Evolutionary conservation across 2,329 filamentous ascomycete species (phyloP).

Genomic region (Aureobasidium sp.): DNA sequence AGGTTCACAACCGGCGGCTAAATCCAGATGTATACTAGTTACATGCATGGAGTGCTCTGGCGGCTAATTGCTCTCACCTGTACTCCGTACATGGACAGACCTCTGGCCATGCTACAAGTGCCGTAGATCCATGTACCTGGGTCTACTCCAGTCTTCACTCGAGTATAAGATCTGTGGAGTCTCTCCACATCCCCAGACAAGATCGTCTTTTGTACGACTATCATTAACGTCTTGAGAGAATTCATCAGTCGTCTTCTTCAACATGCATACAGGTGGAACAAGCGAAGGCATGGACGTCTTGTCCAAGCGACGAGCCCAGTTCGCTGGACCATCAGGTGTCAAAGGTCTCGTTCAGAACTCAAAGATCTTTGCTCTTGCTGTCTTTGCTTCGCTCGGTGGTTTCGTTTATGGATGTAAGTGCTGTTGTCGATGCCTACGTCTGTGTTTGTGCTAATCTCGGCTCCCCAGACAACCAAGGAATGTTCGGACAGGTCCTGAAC

Average conservation of each 20-base stretch:
- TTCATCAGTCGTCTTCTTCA: not conserved
- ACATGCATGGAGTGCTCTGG: not conserved
- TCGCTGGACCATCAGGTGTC: slow-evolving; percentile 21
- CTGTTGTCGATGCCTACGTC: no score
- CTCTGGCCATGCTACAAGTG: slow-evolving; percentile 1
- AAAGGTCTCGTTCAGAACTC: slow-evolving; percentile 22
- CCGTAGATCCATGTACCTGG: slow-evolving; percentile 11
- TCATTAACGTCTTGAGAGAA: not conserved
- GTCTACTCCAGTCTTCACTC: not conserved
- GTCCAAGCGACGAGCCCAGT: slow-evolving; percentile 21
- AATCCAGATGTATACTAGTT: slow-evolving; percentile 10
- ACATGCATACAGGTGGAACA: slow-evolving; percentile 6
- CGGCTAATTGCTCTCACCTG: slow-evolving; percentile 6
- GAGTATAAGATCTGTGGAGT: slow-evolving; percentile 6
- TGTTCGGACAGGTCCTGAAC: slow-evolving; percentile 23
- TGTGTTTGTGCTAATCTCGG: not conserved
- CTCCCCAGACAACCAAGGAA: slow-evolving; percentile 22
- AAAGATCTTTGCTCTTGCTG: slow-evolving; percentile 22
- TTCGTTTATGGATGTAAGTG: slow-evolving; percentile 24
- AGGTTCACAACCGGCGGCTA: slow-evolving; percentile 7
- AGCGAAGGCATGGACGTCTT: slow-evolving; percentile 15
- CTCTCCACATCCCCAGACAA: not conserved
- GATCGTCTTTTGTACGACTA: slow-evolving; percentile 1
- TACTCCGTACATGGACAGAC: not conserved
- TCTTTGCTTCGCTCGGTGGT: slow-evolving; percentile 24